These are phyloP conservation scores for Beauveria brongniartii DNA, from an alignment of 2,329 filamentous ascomycete genomes.

Conservation along the genomic window DNA sequence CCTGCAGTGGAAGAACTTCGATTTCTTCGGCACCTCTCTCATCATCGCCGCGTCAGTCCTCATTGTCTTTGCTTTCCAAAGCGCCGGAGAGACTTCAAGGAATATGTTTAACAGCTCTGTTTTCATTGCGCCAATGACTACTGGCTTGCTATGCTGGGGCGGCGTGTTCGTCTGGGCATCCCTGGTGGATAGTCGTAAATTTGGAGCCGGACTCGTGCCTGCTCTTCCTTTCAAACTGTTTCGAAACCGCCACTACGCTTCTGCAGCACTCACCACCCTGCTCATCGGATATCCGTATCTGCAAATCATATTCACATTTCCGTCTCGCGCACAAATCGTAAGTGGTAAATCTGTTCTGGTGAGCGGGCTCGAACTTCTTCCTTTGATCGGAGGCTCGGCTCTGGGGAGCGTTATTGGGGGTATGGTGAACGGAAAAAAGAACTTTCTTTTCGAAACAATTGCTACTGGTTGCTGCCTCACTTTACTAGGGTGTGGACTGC, in stretches of 20 bases:
- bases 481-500: conserved; percentile 37
- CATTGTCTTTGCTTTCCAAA: conserved; percentile 51
- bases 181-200: conserved; percentile 10
- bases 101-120: conserved; percentile 35
- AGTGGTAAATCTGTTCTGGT: conserved; percentile 36
- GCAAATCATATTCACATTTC: conserved; percentile 40
- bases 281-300: conserved; percentile 44
- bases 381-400: conserved; percentile 42
- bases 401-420: conserved; percentile 36
- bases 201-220: conserved; percentile 21
- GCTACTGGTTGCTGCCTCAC: conserved; percentile 33
- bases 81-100: conserved; percentile 28
- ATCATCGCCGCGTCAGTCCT: conserved; percentile 45
- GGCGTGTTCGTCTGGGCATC: conserved; percentile 23
- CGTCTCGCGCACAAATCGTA: conserved; percentile 42
- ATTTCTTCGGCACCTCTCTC: conserved; percentile 45
- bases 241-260: conserved; percentile 36
- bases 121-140: conserved; percentile 24
- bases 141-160: conserved; percentile 22
- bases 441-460: conserved; percentile 36
- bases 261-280: conserved; percentile 35
- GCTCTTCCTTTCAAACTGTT: conserved; percentile 42
- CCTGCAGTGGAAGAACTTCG: conserved; percentile 41
- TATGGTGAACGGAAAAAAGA: conserved; percentile 32
- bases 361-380: conserved; percentile 43